Percentiles rank a stretch among this genome's conserved stretches.
Evolutionary conservation across 108 stramenopile genomes (phyloP).

Genomic region (Cyclotella atomus): DNA sequence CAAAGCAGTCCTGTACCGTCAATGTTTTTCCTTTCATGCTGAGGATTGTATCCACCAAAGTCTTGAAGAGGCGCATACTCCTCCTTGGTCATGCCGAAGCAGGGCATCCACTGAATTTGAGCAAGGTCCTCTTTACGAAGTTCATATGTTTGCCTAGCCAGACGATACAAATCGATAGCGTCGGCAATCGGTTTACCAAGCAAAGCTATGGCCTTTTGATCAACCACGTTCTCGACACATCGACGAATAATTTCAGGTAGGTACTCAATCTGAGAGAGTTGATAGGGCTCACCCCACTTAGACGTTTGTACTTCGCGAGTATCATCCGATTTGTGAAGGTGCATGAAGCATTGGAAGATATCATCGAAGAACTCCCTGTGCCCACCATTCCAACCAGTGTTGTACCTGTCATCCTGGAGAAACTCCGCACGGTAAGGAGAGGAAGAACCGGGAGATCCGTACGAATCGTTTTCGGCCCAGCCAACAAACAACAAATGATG

Average conservation of each 20-base stretch:
- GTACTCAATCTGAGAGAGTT: constrained; percentile 20
- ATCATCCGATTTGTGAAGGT: constrained; percentile 16
- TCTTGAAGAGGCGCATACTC: constrained; percentile 9
- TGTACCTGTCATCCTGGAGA: neutral
- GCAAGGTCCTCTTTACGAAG: neutral
- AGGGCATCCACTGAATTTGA: constrained; percentile 25
- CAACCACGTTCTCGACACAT: constrained; percentile 14
- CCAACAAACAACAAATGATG: constrained; percentile 30
- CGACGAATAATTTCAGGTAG: constrained; percentile 26
- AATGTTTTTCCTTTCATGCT: constrained; percentile 12
- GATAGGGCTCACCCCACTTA: neutral
- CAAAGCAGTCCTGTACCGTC: constrained; percentile 12
- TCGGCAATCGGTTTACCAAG: constrained; percentile 21
- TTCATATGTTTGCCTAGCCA: constrained; percentile 12
- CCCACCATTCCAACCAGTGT: constrained; percentile 14
- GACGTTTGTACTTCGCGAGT: neutral
- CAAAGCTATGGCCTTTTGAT: constrained; percentile 14
- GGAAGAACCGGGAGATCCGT: constrained; percentile 5
- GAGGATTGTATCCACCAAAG: constrained; percentile 23
- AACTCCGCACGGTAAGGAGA: constrained; percentile 15
- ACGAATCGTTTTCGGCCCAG: constrained; percentile 20
- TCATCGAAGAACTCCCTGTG: neutral
- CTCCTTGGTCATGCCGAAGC: constrained; percentile 15
- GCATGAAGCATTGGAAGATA: constrained; percentile 7
- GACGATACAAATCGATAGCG: constrained; percentile 14